Percentiles rank a stretch among this genome's conserved stretches.
Conservation (phyloP, 2,329 filamentous ascomycete species). For the Sarocladium strictum region DNA sequence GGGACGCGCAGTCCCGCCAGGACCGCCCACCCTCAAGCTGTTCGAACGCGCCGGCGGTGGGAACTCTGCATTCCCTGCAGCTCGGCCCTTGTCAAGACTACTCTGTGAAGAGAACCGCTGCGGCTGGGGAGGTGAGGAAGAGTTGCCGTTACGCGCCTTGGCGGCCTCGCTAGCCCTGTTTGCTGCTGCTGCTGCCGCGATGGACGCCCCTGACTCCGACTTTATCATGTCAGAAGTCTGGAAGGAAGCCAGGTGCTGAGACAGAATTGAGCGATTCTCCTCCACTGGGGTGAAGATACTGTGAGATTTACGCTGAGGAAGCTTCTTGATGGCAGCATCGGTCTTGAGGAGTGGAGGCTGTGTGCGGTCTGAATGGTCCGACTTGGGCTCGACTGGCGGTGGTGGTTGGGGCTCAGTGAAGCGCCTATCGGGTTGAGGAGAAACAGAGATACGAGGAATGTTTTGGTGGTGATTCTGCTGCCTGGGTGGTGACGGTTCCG, state of each 20-base stretch:
- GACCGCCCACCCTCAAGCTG: conserved; percentile 54
- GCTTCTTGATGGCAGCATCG: conserved; percentile 48
- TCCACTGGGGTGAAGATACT: conserved; percentile 98
- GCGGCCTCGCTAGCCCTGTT: conserved; percentile 22
- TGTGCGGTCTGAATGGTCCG: conserved; percentile 41
- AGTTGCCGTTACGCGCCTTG: neutral
- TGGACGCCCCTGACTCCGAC: conserved; percentile 24
- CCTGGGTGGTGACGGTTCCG: conserved; percentile 52
- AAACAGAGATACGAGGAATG: conserved; percentile 45
- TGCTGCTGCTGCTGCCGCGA: conserved; percentile 18
- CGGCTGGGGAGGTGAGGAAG: conserved; percentile 17
- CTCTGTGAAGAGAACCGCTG: conserved; percentile 43
- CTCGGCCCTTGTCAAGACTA: conserved; percentile 39
- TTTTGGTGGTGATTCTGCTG: conserved; percentile 41
- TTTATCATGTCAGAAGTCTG: conserved; percentile 46
- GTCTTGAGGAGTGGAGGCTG: conserved; percentile 44
- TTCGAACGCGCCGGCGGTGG: conserved; percentile 73
- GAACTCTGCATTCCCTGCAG: conserved; percentile 44
- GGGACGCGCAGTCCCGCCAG: conserved; percentile 63
- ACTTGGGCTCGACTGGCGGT: conserved; percentile 43
- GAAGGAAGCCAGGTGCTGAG: conserved; percentile 71
- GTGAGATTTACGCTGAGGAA: conserved; percentile 73
- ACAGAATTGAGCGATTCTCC: conserved; percentile 80
- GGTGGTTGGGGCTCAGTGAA: conserved; percentile 46
- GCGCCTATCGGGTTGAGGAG: conserved; percentile 39